Conservation (phyloP, 2,329 filamentous ascomycete species). For the Aulographum hederae region DNA sequence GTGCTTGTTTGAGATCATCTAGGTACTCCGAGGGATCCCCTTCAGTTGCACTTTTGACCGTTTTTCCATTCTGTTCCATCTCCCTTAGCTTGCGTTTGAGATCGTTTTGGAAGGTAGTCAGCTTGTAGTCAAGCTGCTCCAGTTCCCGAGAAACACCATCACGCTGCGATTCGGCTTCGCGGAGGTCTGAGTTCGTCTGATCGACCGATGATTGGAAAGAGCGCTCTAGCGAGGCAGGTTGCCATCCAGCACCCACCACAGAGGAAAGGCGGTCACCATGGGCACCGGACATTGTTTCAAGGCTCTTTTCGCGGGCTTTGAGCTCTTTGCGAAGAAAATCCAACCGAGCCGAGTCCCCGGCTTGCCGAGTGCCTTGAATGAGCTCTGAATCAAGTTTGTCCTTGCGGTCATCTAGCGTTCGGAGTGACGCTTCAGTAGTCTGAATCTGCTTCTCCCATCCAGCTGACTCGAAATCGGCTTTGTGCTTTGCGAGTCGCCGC, state of each 20-base stretch:
- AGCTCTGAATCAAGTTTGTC: constrained; percentile 63
- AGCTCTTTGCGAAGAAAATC: constrained; percentile 70
- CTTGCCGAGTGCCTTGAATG: constrained; percentile 62
- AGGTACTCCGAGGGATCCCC: constrained; percentile 29
- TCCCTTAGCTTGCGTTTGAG: constrained; percentile 47
- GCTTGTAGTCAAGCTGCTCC: constrained; percentile 56
- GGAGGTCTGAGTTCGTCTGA: constrained; percentile 36
- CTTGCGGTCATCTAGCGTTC: constrained; percentile 51
- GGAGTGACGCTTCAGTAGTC: constrained; percentile 44
- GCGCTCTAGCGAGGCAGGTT: constrained; percentile 47
- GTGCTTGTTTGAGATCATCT: constrained; percentile 21
- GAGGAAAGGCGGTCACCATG: constrained; percentile 53
- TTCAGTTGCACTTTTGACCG: constrained; percentile 19
- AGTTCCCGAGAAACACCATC: constrained; percentile 56
- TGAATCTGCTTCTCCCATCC: constrained; percentile 56
- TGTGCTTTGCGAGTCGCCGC: constrained; percentile 40
- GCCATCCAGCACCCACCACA: constrained; percentile 49
- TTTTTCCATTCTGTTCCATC: constrained; percentile 22
- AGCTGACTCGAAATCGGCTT: constrained; percentile 41
- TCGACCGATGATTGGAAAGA: constrained; percentile 48
- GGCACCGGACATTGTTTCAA: constrained; percentile 60
- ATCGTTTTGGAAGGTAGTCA: constrained; percentile 47
- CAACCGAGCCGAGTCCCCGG: constrained; percentile 66
- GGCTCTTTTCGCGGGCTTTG: constrained; percentile 50
- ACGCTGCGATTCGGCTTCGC: constrained; percentile 48